phyloP scores from a whole-genome alignment of 352 stramenopile species.

The Globisporangium nunn region DNA sequence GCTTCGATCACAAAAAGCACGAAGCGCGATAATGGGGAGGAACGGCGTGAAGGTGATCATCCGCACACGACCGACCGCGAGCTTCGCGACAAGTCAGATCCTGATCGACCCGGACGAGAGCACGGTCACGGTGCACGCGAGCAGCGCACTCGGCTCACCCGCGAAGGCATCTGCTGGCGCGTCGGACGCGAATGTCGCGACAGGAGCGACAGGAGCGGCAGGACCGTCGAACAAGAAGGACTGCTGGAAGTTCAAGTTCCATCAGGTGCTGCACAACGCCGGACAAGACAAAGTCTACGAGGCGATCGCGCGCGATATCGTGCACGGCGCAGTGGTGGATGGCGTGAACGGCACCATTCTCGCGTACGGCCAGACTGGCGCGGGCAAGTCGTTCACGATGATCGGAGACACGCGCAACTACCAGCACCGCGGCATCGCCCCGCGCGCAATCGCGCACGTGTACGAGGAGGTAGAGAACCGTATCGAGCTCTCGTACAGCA shows the following conservation, averaged over 20 bases:
- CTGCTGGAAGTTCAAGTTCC: slow-evolving; percentile 88
- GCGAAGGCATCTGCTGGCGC: slow-evolving; percentile 13
- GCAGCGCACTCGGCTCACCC: slow-evolving; percentile 4
- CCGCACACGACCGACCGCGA: slow-evolving; percentile 68
- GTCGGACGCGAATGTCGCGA: slow-evolving; percentile 9
- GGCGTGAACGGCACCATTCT: slow-evolving; percentile 88
- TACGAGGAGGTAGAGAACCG: slow-evolving; percentile 87
- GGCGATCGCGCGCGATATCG: slow-evolving; percentile 82
- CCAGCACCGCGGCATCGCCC: slow-evolving; percentile 86
- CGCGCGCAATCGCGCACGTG: slow-evolving; percentile 80
- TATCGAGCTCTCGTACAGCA: slow-evolving; percentile 83
- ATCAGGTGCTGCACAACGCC: slow-evolving; percentile 90
- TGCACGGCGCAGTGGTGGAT: slow-evolving; percentile 81
- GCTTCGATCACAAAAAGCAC: neutral
- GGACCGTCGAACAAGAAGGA: slow-evolving; percentile 70
- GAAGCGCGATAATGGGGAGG: slow-evolving; percentile 22
- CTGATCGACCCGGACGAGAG: slow-evolving; percentile 77
- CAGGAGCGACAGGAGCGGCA: slow-evolving; percentile 8
- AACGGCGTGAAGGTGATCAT: slow-evolving; percentile 85
- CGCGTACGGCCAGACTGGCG: slow-evolving; percentile 85
- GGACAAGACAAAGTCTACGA: slow-evolving; percentile 89
- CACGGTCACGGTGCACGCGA: slow-evolving; percentile 53
- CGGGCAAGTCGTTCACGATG: slow-evolving; percentile 91
- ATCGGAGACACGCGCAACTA: slow-evolving; percentile 89
- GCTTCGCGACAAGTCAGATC: slow-evolving; percentile 67